Percentiles rank a stretch among this genome's conserved stretches.
Conservation (phyloP, 192 early-diverging fungal species). For the Backusella circina region DNA sequence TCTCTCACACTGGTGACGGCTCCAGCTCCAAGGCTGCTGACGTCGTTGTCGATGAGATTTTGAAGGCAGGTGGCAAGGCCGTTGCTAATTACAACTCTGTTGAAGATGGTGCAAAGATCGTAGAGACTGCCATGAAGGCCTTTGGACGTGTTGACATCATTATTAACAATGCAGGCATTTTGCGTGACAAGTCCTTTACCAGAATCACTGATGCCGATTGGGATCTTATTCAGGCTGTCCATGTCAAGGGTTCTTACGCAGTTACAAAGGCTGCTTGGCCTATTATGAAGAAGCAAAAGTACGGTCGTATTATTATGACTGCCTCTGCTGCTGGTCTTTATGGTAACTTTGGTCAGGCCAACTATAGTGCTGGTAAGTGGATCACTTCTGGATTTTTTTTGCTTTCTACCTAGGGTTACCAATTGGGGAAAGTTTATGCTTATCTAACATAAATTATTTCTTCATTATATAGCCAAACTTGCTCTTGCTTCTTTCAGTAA, state of each 20-base stretch:
- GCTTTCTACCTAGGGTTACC: too few relatives aligned
- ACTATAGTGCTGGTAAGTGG: slow-evolving; percentile 70
- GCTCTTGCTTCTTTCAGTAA: slow-evolving; percentile 89
- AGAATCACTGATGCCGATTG: slow-evolving; percentile 98
- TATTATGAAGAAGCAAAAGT: slow-evolving; percentile 94
- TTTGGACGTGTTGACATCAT: slow-evolving; percentile 95
- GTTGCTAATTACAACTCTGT: slow-evolving; percentile 98
- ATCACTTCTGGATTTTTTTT: not conserved
- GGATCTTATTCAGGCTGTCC: slow-evolving; percentile 90
- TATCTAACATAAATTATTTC: not conserved
- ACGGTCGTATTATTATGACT: slow-evolving; percentile 84
- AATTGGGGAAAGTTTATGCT: not conserved
- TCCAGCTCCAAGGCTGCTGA: slow-evolving; percentile 80
- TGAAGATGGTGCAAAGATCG: slow-evolving; percentile 95
- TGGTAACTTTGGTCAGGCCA: slow-evolving; percentile 95
- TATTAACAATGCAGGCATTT: slow-evolving; percentile 98
- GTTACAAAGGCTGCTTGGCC: slow-evolving; percentile 97
- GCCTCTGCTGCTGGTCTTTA: slow-evolving; percentile 98
- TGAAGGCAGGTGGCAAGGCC: slow-evolving; percentile 81
- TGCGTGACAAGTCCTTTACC: slow-evolving; percentile 95
- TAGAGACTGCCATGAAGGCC: slow-evolving; percentile 92
- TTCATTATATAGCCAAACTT: slow-evolving; percentile 76
- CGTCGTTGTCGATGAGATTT: slow-evolving; percentile 93
- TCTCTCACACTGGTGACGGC: slow-evolving; percentile 73
- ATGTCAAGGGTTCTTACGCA: slow-evolving; percentile 92